Base-by-base conservation (phyloP, 768 basidiomycete species). In the Trametes elegans region DNA sequence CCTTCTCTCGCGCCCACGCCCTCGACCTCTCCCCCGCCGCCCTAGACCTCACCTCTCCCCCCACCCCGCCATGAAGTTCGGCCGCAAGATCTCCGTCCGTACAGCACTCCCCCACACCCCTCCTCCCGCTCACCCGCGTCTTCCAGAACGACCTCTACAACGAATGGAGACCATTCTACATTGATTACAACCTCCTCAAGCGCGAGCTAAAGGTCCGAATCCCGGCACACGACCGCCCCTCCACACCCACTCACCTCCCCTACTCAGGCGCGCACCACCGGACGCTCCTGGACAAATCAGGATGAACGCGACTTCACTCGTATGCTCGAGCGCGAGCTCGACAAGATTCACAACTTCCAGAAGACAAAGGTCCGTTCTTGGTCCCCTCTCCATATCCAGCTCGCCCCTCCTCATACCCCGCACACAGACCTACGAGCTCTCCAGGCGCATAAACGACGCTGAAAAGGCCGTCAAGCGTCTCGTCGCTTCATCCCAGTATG, bases 281-380 rank as follows among this genome's bases (percentile, higher is more conserved):
- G 74, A 13, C 77, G 74, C 19, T 68, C 70, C 40, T 98, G 96
- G 96, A 80, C 76, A 28, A 80, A 82, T 40, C 71, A 76, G 13
- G 93, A 97, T 68, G 96, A 98, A 72, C 75, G 76, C 29, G 84
- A 89, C 35, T 98, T 98, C 66, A 87, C 85, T 10, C 70, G 66
- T 38, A 80, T 87, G 75, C 83, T 98, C 50, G 87, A 90, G 64
- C 76, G 76, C 55, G 94, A 98, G 74, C 78, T 98, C 28, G 90
- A 94, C 66, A 98, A 98, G 74, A 86, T 98, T 39, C 88, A 95
- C 63, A 85, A 87, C 65, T 98, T 98, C 67, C 96, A 98, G 68
- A 90, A 86, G 67, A 74, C 78, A 29, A 98, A 97, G 83, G 92
- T 87, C 39, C 49, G 64, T 67, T 19, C 47, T 29, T 21, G 13